Percentiles rank a stretch among this genome's conserved stretches.
phyloP scores from a whole-genome alignment of 23 red algal genomes.

The Agarophyton chilense region DNA sequence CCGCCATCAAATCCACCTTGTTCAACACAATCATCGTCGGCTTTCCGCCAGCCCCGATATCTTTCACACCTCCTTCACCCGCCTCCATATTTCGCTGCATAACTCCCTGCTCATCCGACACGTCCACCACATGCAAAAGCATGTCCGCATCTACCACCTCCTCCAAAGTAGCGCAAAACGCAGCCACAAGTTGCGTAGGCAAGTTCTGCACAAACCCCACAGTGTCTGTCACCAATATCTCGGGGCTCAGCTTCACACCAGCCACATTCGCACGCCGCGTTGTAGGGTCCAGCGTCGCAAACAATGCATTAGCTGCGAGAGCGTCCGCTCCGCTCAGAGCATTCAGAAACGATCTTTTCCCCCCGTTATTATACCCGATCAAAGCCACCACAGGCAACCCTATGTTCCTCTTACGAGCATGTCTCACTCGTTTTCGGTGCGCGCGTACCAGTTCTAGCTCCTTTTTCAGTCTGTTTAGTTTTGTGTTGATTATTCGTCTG shows the following conservation, averaged over 20 bases:
- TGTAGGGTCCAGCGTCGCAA: constrained; percentile 95
- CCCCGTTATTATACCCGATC: constrained; percentile 87
- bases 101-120: constrained; percentile 35
- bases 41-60: constrained; percentile 78
- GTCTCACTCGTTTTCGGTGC: constrained; percentile 64
- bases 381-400: constrained; percentile 82
- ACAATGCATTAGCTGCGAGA: constrained; percentile 84
- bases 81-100: constrained; percentile 62
- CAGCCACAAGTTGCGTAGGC: constrained; percentile 92
- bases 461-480: constrained; percentile 73
- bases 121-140: constrained; percentile 94
- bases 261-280: constrained; percentile 80
- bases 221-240: constrained; percentile 89
- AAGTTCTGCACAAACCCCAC: constrained; percentile 99
- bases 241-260: constrained; percentile 72
- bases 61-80: constrained; percentile 71
- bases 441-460: constrained; percentile 73
- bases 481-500: constrained; percentile 72
- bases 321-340: constrained; percentile 68
- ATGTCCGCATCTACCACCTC: constrained; percentile 93
- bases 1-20: constrained; percentile 86
- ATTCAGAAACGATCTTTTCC: constrained; percentile 88
- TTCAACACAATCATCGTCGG: constrained; percentile 86
- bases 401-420: constrained; percentile 42
- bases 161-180: constrained; percentile 95